phyloP scores from a whole-genome alignment of 2,329 filamentous ascomycete species.

The Colletotrichum lupini region DNA sequence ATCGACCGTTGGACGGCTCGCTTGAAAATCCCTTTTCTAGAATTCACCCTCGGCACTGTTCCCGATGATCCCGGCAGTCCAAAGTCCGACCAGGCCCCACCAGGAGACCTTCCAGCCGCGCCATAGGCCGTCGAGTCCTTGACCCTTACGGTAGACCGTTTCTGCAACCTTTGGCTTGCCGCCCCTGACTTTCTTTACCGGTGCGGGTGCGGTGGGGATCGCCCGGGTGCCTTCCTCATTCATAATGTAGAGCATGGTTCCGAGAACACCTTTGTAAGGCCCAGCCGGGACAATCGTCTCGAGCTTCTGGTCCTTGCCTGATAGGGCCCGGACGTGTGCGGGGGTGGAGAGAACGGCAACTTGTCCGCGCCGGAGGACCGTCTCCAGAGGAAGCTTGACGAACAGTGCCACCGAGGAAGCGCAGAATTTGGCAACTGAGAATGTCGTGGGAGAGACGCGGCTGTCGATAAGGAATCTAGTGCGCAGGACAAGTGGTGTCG shows the following conservation, averaged over 20 bases:
- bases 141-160: constrained; percentile 66
- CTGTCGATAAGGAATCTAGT: constrained; percentile 88
- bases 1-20: constrained; percentile 1
- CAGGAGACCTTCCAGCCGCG: constrained; percentile 82
- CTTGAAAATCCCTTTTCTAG: constrained; percentile 43
- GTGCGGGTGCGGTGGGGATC: constrained; percentile 46
- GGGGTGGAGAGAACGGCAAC: constrained; percentile 74
- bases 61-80: constrained; percentile 74
- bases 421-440: constrained; percentile 84
- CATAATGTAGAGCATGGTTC: constrained; percentile 89
- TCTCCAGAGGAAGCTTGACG: constrained; percentile 90
- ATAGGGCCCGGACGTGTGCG: constrained; percentile 61
- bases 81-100: constrained; percentile 80
- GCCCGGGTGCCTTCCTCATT: constrained; percentile 80
- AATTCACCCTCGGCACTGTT: constrained; percentile 72
- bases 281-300: constrained; percentile 85
- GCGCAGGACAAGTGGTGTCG: constrained; percentile 86
- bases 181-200: constrained; percentile 46
- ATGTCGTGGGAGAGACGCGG: constrained; percentile 81
- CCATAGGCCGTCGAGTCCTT: constrained; percentile 76
- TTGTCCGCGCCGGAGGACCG: constrained; percentile 89
- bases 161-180: constrained; percentile 49
- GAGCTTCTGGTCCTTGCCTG: constrained; percentile 54
- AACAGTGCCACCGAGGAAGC: constrained; percentile 84
- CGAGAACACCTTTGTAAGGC: constrained; percentile 85